Conservation (phyloP, 164 flowering plant genomes). For the Protea cynaroides region DNA sequence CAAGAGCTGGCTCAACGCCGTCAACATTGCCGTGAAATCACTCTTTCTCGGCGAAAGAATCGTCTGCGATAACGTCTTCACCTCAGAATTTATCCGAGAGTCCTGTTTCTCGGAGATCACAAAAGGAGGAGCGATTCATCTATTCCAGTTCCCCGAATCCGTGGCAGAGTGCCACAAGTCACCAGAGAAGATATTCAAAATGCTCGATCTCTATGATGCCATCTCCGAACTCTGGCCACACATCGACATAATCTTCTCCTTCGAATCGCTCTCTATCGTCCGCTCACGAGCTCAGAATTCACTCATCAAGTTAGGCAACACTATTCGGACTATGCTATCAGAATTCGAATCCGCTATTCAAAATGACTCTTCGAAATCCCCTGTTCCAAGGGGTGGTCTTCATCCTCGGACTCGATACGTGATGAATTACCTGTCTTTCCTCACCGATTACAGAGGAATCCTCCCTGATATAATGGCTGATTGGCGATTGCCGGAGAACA, state of each 20-base stretch:
- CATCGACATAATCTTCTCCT: constrained; percentile 54
- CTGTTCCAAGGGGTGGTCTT: constrained; percentile 41
- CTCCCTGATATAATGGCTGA: constrained; percentile 45
- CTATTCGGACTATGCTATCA: constrained; percentile 27
- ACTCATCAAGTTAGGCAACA: constrained; percentile 34
- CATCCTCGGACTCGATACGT: constrained; percentile 44
- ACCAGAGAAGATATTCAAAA: constrained; percentile 56
- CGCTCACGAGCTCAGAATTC: constrained; percentile 42
- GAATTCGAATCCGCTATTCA: constrained; percentile 51
- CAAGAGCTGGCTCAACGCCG: constrained; percentile 52
- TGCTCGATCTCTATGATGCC: constrained; percentile 47
- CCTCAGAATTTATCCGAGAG: constrained; percentile 42
- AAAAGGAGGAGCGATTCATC: constrained; percentile 27
- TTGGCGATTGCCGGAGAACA: constrained; percentile 26
- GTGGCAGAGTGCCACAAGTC: constrained; percentile 47
- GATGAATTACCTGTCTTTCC: constrained; percentile 44
- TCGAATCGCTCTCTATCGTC: constrained; percentile 36
- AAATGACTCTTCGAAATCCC: constrained; percentile 39
- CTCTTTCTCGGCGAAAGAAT: constrained; percentile 58
- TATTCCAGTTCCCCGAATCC: constrained; percentile 46
- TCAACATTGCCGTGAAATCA: constrained; percentile 37
- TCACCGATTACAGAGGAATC: constrained; percentile 43
- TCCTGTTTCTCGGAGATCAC: constrained; percentile 48
- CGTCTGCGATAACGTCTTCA: constrained; percentile 64
- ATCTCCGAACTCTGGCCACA: constrained; percentile 41